Percentiles rank a stretch among this genome's conserved stretches.
These are phyloP conservation scores for Lizonia empirigonia DNA, from an alignment of 2,329 filamentous ascomycete species.

Conservation along the genomic window DNA sequence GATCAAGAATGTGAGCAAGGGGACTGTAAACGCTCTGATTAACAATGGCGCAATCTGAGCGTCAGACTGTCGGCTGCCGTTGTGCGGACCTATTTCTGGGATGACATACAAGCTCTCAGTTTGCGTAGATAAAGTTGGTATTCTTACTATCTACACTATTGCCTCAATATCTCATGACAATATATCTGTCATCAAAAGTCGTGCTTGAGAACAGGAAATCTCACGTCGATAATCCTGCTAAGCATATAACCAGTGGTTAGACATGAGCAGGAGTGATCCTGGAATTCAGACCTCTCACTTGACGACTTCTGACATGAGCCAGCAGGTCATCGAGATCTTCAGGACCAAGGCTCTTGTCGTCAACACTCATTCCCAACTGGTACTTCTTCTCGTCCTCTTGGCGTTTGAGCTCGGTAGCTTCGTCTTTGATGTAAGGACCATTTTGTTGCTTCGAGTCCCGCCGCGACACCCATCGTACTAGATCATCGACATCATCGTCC, in stretches of 20 bases:
- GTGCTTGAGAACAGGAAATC: neutral
- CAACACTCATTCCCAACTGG: conserved; percentile 26
- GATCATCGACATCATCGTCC: conserved; percentile 18
- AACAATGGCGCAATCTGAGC: conserved; percentile 62
- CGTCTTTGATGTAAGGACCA: neutral
- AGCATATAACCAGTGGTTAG: neutral
- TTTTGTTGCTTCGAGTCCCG: conserved; percentile 11
- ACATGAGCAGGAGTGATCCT: conserved; percentile 11
- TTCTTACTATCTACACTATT: no score
- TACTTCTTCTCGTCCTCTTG: conserved; percentile 23
- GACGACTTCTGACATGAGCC: conserved; percentile 6
- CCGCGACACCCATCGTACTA: conserved; percentile 18
- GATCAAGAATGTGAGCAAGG: conserved; percentile 48
- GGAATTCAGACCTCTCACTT: neutral
- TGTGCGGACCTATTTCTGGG: no score
- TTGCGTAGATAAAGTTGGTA: no score
- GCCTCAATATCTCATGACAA: no score
- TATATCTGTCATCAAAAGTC: neutral
- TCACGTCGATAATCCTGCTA: neutral
- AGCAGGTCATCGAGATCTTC: conserved; percentile 18
- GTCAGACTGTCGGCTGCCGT: no score
- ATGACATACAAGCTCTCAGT: no score
- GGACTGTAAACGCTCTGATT: conserved; percentile 56
- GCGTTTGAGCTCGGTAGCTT: neutral
- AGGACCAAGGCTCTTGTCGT: conserved; percentile 20